Percentiles rank a stretch among this genome's conserved stretches.
Evolutionary conservation across 208 protist species (phyloP).

Genomic region (Acanthamoeba sp.): DNA sequence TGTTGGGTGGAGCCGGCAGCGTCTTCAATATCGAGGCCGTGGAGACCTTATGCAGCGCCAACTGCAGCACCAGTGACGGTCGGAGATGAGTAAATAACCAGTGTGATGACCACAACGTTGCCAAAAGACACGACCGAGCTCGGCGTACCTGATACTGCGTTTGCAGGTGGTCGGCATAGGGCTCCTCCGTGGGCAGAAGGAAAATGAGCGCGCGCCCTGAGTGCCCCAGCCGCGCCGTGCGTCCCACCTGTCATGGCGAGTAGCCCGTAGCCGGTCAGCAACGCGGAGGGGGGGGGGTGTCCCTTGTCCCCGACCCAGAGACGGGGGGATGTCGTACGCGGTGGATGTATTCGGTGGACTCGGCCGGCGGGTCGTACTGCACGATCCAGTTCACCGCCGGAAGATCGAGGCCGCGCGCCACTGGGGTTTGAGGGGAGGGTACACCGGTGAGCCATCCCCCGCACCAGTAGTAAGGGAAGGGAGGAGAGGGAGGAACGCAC

Average conservation of each 20-base stretch:
- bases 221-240: conserved; percentile 96
- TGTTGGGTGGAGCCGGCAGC: conserved; percentile 51
- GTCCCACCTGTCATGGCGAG: too few relatives aligned
- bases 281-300: too few relatives aligned
- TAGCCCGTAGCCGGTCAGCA: too few relatives aligned
- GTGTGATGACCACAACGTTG: too few relatives aligned
- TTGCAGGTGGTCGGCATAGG: conserved; percentile 93
- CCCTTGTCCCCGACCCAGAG: conserved; percentile 51
- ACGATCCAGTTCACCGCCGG: conserved; percentile 97
- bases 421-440: conserved; percentile 85
- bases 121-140: neutral
- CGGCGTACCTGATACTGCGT: conserved; percentile 83
- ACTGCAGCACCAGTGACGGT: too few relatives aligned
- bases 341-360: conserved; percentile 97
- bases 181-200: conserved; percentile 93
- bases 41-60: conserved; percentile 52
- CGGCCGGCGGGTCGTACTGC: conserved; percentile 97
- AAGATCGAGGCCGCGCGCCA: conserved; percentile 96
- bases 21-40: conserved; percentile 71
- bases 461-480: neutral
- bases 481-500: conserved; percentile 65
- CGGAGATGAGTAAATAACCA: too few relatives aligned
- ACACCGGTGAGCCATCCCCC: neutral
- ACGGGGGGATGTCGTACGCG: conserved; percentile 45
- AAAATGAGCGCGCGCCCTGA: conserved; percentile 95